Evolutionary conservation across 192 early-diverging fungal species (phyloP), one percentile per base, ranked within the genome.

Genomic region (Endogone sp.): DNA sequence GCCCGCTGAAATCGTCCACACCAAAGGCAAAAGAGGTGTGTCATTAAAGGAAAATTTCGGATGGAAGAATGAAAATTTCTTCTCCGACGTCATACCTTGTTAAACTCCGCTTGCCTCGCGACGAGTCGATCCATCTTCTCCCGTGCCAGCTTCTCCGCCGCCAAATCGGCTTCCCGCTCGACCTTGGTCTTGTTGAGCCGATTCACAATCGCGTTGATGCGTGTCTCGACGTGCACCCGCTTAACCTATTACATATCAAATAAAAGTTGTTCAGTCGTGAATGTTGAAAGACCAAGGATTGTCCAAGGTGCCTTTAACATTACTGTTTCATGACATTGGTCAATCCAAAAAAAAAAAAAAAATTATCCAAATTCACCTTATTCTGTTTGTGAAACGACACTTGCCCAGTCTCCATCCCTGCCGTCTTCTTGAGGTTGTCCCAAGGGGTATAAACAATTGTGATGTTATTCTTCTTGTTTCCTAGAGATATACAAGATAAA

Each of bases 371-470:
- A 55, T 13, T 25, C 55, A 73, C 67, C 64, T 74, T 69, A 62
- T 79, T 74, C 16, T 81, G 79, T 64, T 93, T 92, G 71, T 92
- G 90, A 77, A 98, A 99, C 32, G 92, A 88, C 21, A 98, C 98
- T 68, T 98, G 95, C 11, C 98, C 98, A 2, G 91, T 91, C 30
- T 94, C 98, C 98, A 98, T 99, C 22, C 90, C 93, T 20, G 82
- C 83, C 11, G 91, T 92, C 77, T 98, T 98, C 64, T 95, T 88
- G 31, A 99, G 84, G 75, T 98, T 99, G 11, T 79, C 65, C 90
- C 91, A 92, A 4, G 91, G 90, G 4, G 98, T 98, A 78, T 99
- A 98, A 66, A 98, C 93, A 59, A 99, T 87, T 0, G 90, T 87
- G 24, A 98, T 72, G 77, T 96, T 93, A 81, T 90, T 84, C 71